Evolutionary conservation across 805 yeast genomes (phyloP), one percentile per base, ranked within the genome.

Genomic region (Yamadazyma sp.): DNA sequence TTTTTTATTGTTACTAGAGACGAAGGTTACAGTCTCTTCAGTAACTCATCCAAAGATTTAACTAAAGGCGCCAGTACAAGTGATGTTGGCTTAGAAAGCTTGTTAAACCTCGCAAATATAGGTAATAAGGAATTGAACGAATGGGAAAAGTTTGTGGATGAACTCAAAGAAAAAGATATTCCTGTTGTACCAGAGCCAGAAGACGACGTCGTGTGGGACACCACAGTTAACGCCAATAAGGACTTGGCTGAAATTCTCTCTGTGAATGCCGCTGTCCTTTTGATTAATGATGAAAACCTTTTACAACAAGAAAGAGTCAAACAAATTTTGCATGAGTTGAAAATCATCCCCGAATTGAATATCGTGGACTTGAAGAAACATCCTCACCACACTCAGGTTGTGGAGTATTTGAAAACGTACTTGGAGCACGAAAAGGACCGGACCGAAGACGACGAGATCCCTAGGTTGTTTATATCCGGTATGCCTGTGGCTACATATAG

Each of bases 381-480:
- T 44, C 70, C 70, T 24, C 49, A 60, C 33, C 49, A 49, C 28
- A 31, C 37, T 3, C 47, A 47, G 15, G 53, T 64, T 24, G 38
- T 54, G 18, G 39, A 44, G 1, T 60, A 62, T 43, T 51, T 64
- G 33, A 49, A 52, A 38, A 46, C 41, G 7, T 52, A 40, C 36
- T 37, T 28, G 30, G 8, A 17, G 13, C 39, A 39, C 16, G 35
- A 29, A 13, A 28, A 17, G 23, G 21, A 13, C 14, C 45, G 35
- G 17, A 41, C 35, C 21, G 41, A 23, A 2, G 52, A 46, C 5
- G 28, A 39, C 10, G 40, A 45, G 13, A 55, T 63, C 19, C 69
- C 68, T 1, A 50, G 66, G 9, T 42, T 64, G 26, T 62, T 64
- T 39, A 52, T 64, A 15, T 62, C 58, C 9, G 70, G 68, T 2